Conservation (phyloP, 306 rosid genomes). For the Canavalia ensiformis region DNA sequence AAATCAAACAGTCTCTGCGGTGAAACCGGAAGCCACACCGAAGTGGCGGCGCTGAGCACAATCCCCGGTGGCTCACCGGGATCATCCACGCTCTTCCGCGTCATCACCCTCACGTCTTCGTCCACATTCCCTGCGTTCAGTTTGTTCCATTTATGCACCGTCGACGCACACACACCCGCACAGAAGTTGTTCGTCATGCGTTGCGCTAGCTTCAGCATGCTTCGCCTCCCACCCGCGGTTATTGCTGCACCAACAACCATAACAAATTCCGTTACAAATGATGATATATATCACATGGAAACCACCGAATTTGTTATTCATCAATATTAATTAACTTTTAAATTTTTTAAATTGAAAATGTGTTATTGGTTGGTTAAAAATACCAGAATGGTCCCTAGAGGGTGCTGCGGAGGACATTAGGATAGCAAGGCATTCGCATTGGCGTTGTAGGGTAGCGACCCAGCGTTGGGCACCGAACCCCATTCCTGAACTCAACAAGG, state of each 20-base stretch:
- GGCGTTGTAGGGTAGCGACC: slow-evolving; percentile 94
- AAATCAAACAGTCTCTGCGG: slow-evolving; percentile 79
- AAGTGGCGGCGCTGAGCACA: slow-evolving; percentile 91
- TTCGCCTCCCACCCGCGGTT: slow-evolving; percentile 74
- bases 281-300: too few relatives aligned
- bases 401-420: slow-evolving; percentile 78
- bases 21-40: slow-evolving; percentile 85
- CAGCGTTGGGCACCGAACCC: slow-evolving; percentile 93
- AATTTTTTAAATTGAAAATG: too few relatives aligned
- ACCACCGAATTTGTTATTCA: too few relatives aligned
- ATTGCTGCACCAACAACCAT: slow-evolving; percentile 49
- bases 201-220: slow-evolving; percentile 97
- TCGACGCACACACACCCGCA: slow-evolving; percentile 93
- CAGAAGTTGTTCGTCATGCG: slow-evolving; percentile 97
- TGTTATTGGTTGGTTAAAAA: too few relatives aligned
- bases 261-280: not conserved
- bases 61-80: slow-evolving; percentile 99
- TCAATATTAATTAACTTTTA: too few relatives aligned
- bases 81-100: slow-evolving; percentile 88
- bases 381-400: slow-evolving; percentile 77
- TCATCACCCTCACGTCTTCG: slow-evolving; percentile 94
- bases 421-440: slow-evolving; percentile 89
- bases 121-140: slow-evolving; percentile 75
- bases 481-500: slow-evolving; percentile 84
- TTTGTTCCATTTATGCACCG: slow-evolving; percentile 96